Conservation (phyloP, 2,329 filamentous ascomycete genomes). For the Leptographium procerum region DNA sequence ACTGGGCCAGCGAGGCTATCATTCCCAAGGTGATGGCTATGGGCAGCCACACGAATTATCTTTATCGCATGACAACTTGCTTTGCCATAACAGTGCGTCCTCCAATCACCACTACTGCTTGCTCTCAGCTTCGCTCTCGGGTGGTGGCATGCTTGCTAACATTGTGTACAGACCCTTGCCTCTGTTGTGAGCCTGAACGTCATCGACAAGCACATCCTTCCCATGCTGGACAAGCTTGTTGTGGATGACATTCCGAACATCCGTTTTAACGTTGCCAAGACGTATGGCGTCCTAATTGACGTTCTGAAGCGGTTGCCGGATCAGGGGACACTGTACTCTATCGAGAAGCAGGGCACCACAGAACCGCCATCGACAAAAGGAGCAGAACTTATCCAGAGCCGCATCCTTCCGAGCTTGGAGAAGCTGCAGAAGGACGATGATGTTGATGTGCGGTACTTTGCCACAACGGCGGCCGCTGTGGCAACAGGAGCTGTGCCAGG, state of each 20-base stretch:
- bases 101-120: background rate
- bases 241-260: slow-evolving; percentile 96
- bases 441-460: slow-evolving; percentile 96
- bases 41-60: slow-evolving; percentile 96
- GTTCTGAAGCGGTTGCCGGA: slow-evolving; percentile 87
- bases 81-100: slow-evolving; percentile 88
- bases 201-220: slow-evolving; percentile 84
- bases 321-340: slow-evolving; percentile 70
- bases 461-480: slow-evolving; percentile 69
- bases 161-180: slow-evolving; percentile 62
- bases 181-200: slow-evolving; percentile 88
- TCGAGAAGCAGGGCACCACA: slow-evolving; percentile 65
- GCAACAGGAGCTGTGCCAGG: slow-evolving; percentile 34
- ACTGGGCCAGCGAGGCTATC: slow-evolving; percentile 94
- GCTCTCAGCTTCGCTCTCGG: background rate
- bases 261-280: slow-evolving; percentile 98
- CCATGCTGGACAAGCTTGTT: slow-evolving; percentile 91
- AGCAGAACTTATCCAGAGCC: slow-evolving; percentile 71
- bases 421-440: slow-evolving; percentile 96
- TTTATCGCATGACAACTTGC: slow-evolving; percentile 99
- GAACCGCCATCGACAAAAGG: slow-evolving; percentile 57
- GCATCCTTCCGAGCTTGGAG: slow-evolving; percentile 79
- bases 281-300: slow-evolving; percentile 79
- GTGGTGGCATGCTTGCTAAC: background rate
- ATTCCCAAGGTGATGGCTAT: slow-evolving; percentile 98